phyloP scores from a whole-genome alignment of 257 asterid species.

The Nicotiana noctiflora region DNA sequence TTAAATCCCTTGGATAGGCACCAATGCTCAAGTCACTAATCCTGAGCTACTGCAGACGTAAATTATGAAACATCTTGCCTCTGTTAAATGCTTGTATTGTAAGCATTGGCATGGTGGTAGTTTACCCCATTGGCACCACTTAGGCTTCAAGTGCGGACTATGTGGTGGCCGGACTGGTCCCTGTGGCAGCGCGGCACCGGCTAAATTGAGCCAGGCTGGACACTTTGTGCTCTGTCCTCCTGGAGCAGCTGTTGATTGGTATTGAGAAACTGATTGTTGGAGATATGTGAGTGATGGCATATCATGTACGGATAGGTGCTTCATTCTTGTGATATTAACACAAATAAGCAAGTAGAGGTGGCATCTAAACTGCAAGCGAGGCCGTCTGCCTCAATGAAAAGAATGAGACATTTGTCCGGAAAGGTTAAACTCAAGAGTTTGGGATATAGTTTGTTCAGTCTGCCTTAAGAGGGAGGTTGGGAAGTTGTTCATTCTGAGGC shows the following conservation, averaged over 20 bases:
- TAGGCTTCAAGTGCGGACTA: background rate
- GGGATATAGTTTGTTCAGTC: background rate
- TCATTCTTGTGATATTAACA: background rate
- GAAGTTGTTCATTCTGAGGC: background rate
- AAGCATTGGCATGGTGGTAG: background rate
- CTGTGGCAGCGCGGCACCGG: background rate
- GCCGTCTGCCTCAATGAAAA: background rate
- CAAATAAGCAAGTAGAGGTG: background rate
- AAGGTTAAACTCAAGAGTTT: background rate
- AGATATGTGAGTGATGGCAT: background rate
- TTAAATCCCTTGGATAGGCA: background rate
- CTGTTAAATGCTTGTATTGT: background rate
- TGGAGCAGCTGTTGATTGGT: background rate
- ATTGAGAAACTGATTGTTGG: background rate
- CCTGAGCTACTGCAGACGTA: background rate
- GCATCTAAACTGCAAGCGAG: background rate
- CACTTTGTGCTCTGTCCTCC: background rate
- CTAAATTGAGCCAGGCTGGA: background rate
- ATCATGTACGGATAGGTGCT: background rate
- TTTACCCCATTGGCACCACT: background rate
- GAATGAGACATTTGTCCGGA: background rate
- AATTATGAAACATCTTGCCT: background rate
- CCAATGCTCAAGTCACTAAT: background rate
- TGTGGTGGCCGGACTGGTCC: background rate
- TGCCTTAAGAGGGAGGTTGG: background rate